A percentile compares a stretch with the other conserved stretches of the same genome.
phyloP scores from a whole-genome alignment of 345 rosid genomes.

The Balakata baccata region DNA sequence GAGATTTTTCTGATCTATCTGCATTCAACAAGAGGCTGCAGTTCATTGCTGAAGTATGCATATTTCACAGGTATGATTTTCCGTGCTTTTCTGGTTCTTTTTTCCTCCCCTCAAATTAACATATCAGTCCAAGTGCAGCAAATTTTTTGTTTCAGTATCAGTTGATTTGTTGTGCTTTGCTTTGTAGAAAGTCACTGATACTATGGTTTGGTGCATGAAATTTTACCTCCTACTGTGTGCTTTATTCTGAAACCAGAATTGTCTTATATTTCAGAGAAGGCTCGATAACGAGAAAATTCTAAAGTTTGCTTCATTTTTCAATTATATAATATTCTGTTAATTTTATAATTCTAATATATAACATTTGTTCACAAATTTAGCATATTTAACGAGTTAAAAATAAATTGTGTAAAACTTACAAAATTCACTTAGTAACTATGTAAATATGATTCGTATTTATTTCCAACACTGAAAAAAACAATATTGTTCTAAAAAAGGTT shows the following conservation, averaged over 20 bases:
- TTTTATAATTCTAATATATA: neutral
- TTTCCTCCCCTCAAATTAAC: neutral
- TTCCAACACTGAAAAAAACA: neutral
- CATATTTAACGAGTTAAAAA: neutral
- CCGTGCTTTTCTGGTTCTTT: neutral
- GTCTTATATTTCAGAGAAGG: neutral
- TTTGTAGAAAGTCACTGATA: neutral
- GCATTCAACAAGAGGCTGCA: conserved; percentile 52
- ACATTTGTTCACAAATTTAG: neutral
- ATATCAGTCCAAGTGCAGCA: neutral
- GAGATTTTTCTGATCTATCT: conserved; percentile 50
- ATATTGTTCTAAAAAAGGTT: neutral
- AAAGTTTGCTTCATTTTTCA: neutral
- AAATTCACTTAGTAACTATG: neutral
- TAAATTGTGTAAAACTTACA: neutral
- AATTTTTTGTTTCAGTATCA: neutral
- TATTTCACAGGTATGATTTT: conserved; percentile 50
- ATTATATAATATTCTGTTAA: neutral
- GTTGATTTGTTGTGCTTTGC: neutral
- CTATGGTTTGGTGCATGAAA: neutral
- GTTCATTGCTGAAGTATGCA: conserved; percentile 64
- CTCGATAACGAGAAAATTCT: neutral
- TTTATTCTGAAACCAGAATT: neutral
- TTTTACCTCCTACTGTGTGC: neutral
- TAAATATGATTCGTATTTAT: neutral